These are phyloP conservation scores for Globisporangium sylvaticum DNA, from an alignment of 352 stramenopile species.

Conservation along the genomic window DNA sequence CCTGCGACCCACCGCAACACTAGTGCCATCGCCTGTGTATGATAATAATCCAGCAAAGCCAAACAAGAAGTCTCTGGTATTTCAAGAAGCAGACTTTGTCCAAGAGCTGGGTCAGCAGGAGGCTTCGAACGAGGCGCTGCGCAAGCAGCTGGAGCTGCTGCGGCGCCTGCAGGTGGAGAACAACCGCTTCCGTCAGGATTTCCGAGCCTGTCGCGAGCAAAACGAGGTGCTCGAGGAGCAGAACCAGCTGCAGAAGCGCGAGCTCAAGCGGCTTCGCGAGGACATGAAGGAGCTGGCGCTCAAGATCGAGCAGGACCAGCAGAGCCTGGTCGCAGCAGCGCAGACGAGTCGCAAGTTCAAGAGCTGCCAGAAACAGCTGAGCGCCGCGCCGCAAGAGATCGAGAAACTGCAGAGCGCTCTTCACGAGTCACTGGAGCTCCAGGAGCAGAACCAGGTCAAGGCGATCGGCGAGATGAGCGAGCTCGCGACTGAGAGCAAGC, in stretches of 20 bases:
- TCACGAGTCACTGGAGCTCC: conserved; percentile 29
- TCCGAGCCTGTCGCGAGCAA: conserved; percentile 36
- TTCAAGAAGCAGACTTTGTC: conserved; percentile 7
- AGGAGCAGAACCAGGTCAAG: conserved; percentile 29
- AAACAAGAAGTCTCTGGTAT: neutral
- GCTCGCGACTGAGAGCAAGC: conserved; percentile 33
- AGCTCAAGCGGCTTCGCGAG: conserved; percentile 46
- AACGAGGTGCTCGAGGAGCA: conserved; percentile 44
- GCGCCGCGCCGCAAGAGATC: conserved; percentile 26
- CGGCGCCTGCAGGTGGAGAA: conserved; percentile 67
- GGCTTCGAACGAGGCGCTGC: conserved; percentile 57
- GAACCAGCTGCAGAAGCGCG: conserved; percentile 32
- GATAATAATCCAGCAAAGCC: neutral
- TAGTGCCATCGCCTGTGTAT: neutral
- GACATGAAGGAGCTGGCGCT: conserved; percentile 30
- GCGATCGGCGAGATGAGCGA: conserved; percentile 37
- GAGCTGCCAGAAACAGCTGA: conserved; percentile 36
- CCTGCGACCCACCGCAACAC: neutral
- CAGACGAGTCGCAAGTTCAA: conserved; percentile 47
- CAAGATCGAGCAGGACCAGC: conserved; percentile 35
- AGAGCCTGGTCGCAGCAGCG: conserved; percentile 24
- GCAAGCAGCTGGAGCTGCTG: conserved; percentile 66
- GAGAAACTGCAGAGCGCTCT: conserved; percentile 35
- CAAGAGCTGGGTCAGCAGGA: conserved; percentile 49
- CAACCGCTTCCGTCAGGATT: conserved; percentile 61